Conservation (phyloP, 2,329 filamentous ascomycete genomes). For the Claviceps spartinae region DNA sequence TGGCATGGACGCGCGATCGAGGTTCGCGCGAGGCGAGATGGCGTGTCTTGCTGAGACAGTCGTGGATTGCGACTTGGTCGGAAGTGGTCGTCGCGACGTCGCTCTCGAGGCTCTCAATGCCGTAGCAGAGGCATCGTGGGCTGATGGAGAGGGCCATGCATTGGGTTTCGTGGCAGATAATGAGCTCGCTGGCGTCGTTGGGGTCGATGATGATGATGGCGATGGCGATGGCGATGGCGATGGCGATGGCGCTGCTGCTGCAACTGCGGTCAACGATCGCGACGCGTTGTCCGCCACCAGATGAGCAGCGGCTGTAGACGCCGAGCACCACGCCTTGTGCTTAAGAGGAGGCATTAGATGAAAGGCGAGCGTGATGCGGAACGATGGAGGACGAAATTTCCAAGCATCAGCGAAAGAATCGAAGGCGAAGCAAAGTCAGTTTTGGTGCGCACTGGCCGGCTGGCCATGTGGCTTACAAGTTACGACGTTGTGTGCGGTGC, state of each 20-base stretch:
- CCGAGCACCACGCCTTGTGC: slow-evolving; percentile 10
- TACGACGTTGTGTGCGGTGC: background rate
- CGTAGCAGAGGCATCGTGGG: background rate
- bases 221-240: background rate
- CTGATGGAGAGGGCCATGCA: background rate
- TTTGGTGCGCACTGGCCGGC: too few relatives aligned
- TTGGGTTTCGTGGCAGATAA: background rate
- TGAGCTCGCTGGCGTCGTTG: background rate
- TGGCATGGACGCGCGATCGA: background rate
- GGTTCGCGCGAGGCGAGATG: slow-evolving; percentile 1
- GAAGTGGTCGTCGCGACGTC: background rate
- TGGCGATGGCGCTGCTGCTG: background rate
- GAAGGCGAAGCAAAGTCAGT: too few relatives aligned
- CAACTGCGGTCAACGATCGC: background rate
- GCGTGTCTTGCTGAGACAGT: background rate
- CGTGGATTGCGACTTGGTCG: background rate
- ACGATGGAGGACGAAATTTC: slow-evolving; percentile 2
- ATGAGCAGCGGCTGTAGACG: slow-evolving; percentile 8
- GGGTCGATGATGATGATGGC: background rate
- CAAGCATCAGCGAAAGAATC: slow-evolving; percentile 3
- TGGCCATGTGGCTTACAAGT: too few relatives aligned
- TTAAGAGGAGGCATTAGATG: slow-evolving; percentile 13
- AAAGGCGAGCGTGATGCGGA: slow-evolving; percentile 2
- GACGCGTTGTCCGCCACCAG: slow-evolving; percentile 7
- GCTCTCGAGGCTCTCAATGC: background rate